Evolutionary conservation across 2,329 filamentous ascomycete species (phyloP).

Genomic region (Fonsecaea multimorphosa): DNA sequence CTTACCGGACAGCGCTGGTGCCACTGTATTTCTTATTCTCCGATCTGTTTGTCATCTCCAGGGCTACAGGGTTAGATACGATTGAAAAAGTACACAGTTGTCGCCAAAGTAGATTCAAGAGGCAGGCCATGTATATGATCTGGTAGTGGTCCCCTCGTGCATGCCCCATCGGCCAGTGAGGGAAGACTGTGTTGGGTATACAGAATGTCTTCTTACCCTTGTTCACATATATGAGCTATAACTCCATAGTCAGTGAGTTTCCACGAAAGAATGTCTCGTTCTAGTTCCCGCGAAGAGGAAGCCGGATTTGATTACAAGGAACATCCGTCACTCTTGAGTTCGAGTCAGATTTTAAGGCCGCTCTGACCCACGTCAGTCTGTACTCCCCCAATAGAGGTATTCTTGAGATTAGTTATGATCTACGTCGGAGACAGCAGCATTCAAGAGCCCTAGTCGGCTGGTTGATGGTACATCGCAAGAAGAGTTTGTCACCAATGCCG

Average conservation of each 20-base stretch:
- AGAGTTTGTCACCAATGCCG: neutral
- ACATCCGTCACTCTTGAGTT: neutral
- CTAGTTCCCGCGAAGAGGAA: neutral
- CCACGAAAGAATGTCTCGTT: neutral
- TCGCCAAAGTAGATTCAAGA: no score
- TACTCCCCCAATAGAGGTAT: no score
- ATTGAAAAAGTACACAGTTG: no score
- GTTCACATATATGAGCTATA: neutral
- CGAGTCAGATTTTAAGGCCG: neutral
- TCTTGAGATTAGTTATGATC: neutral
- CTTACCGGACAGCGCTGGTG: neutral
- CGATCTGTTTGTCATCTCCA: neutral
- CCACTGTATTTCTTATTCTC: neutral
- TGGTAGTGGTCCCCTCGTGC: neutral
- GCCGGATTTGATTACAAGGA: neutral
- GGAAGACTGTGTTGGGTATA: neutral
- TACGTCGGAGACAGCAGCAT: no score
- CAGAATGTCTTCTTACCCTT: neutral
- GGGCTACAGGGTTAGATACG: no score
- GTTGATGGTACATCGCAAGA: neutral
- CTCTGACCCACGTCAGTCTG: neutral
- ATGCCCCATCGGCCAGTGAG: neutral
- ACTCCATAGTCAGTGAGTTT: neutral
- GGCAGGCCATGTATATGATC: no score
- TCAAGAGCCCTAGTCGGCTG: neutral